Evolutionary conservation across 2,329 filamentous ascomycete species (phyloP), one percentile per base, ranked within the genome.

Genomic region (Plectosphaerella cucumerina): DNA sequence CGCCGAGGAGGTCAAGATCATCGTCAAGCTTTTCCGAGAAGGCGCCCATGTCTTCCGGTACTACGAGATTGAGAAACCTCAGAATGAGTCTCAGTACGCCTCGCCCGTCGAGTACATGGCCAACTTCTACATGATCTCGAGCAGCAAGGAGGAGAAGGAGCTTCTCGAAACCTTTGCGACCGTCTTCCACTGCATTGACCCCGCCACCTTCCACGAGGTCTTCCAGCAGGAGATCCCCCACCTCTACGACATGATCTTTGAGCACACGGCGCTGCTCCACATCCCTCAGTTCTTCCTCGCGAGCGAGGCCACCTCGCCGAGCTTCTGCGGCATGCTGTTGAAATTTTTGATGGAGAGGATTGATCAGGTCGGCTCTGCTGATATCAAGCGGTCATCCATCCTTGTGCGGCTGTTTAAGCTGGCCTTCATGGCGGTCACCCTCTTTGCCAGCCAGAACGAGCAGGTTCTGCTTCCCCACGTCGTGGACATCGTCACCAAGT

Each of bases 321-420:
- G 91, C 57, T 99, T 99, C 69, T 96, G 92, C 55, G 94, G 95
- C 37, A 97, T 99, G 94, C 83, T 99, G 22, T 75, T 99, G 45
- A 90, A 96, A 58, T 99, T 99, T 65, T 76, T 99, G 53, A 99
- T 99, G 94, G 89, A 93, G 60, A 88, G 90, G 49, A 95, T 99
- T 52, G 89, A 95, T 56, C 89, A 99, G 65, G 91, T 99, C 42
- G 94, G 94, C 20, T 94, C 90, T 1, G 85, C 88, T 8, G 91
- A 99, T 68, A 86, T 94, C 49, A 91, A 90, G 64, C 96, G 93
- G 68, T 93, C 94, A 0, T 93, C 91, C 6, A 96, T 99, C 45
- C 73, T 99, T 33, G 74, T 99, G 47, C 83, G 95, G 50, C 83
- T 99, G 48, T 99, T 97, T 74, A 99, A 99, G 70, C 73, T 99